Evolutionary conservation across 768 basidiomycete genomes (phyloP).

Genomic region (Leccinum subtestaceum): DNA sequence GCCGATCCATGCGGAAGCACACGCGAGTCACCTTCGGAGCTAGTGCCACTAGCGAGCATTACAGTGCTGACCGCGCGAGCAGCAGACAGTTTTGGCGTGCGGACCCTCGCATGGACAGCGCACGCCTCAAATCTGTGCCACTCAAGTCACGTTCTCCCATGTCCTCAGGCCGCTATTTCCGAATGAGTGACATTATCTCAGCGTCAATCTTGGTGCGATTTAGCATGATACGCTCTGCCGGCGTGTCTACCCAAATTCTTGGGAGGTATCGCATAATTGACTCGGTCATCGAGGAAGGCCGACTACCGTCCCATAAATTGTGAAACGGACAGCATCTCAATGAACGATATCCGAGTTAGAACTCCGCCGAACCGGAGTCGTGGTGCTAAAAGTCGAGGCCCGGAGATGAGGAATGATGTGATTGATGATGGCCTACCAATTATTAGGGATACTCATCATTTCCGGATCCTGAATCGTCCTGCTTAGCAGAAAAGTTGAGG

Average conservation of each 20-base stretch:
- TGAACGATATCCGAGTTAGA: neutral
- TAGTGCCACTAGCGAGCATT: neutral
- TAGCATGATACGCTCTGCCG: neutral
- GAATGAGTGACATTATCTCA: slow-evolving; percentile 8
- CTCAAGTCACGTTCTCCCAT: neutral
- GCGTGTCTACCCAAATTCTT: neutral
- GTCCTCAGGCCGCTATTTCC: neutral
- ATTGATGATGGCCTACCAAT: neutral
- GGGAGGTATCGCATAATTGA: neutral
- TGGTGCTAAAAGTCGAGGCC: neutral
- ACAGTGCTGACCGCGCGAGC: neutral
- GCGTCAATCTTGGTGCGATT: slow-evolving; percentile 15
- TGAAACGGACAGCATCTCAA: slow-evolving; percentile 2
- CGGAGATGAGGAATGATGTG: neutral
- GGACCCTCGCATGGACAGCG: slow-evolving; percentile 11
- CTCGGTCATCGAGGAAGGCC: neutral
- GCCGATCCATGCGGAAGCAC: neutral
- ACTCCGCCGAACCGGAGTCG: slow-evolving; percentile 4
- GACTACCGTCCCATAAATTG: slow-evolving; percentile 2
- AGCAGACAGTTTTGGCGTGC: neutral
- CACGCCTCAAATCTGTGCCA: neutral
- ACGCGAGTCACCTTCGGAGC: neutral
- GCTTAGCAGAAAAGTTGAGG: neutral
- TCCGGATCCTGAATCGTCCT: neutral
- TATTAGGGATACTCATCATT: neutral